Percentiles rank a stretch among this genome's conserved stretches.
phyloP scores from a whole-genome alignment of 768 basidiomycete species.

The Solioccasus polychromus region DNA sequence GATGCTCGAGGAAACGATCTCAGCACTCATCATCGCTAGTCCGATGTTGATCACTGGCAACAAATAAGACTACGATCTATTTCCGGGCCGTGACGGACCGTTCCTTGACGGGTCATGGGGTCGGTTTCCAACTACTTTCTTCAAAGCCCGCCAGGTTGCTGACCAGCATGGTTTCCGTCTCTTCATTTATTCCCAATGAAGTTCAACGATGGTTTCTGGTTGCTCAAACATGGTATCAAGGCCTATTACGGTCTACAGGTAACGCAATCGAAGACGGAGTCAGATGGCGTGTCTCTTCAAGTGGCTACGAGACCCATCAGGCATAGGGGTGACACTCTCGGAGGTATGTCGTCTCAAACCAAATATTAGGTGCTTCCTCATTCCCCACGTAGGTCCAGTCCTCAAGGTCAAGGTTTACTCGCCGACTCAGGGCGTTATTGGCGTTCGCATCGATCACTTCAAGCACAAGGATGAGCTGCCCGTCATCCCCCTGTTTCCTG shows the following conservation, averaged over 20 bases:
- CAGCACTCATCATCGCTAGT: slow-evolving; percentile 7
- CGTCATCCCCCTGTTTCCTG: slow-evolving; percentile 60
- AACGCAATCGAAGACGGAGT: slow-evolving; percentile 43
- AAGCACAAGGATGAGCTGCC: slow-evolving; percentile 42
- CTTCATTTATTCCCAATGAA: slow-evolving; percentile 42
- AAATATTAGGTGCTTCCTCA: background rate
- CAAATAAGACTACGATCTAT: too few relatives aligned
- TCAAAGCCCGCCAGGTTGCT: background rate
- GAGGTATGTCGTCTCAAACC: slow-evolving; percentile 36
- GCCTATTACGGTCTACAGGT: slow-evolving; percentile 62
- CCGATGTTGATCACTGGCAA: too few relatives aligned
- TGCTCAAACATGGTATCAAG: slow-evolving; percentile 59
- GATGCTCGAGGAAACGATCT: slow-evolving; percentile 19
- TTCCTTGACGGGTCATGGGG: background rate
- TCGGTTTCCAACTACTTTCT: background rate
- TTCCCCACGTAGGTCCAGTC: slow-evolving; percentile 8
- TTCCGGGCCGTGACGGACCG: background rate
- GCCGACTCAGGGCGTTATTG: slow-evolving; percentile 53
- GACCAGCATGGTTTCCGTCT: background rate
- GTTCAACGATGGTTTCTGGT: slow-evolving; percentile 75
- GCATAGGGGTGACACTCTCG: slow-evolving; percentile 62
- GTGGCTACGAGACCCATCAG: slow-evolving; percentile 61
- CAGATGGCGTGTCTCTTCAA: slow-evolving; percentile 51
- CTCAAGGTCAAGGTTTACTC: slow-evolving; percentile 46
- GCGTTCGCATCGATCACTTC: slow-evolving; percentile 57